These are phyloP conservation scores for Zalaria sp. DNA, from an alignment of 2,329 filamentous ascomycete species.

Conservation along the genomic window DNA sequence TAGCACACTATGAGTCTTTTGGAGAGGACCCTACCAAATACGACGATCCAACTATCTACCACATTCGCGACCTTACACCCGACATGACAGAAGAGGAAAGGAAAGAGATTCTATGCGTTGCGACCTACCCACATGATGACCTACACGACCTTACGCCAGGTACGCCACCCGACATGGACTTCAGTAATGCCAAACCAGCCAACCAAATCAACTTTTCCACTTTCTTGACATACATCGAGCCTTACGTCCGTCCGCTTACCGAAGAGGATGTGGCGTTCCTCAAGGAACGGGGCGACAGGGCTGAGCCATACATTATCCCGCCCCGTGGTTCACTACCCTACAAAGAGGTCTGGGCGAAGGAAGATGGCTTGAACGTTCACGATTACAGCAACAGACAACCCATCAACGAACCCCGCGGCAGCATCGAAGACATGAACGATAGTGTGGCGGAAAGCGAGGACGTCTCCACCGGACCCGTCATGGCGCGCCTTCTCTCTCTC, in stretches of 20 bases:
- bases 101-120: conserved; percentile 77
- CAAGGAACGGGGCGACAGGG: conserved; percentile 70
- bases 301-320: conserved; percentile 73
- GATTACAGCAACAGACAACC: conserved; percentile 54
- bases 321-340: conserved; percentile 76
- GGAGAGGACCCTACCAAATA: conserved; percentile 87
- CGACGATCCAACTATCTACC: conserved; percentile 81
- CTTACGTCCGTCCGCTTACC: conserved; percentile 75
- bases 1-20: conserved; percentile 66
- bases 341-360: conserved; percentile 82
- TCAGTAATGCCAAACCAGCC: conserved; percentile 81
- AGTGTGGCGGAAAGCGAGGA: conserved; percentile 78
- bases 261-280: conserved; percentile 93
- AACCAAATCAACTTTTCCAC: conserved; percentile 91
- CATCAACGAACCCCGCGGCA: conserved; percentile 71
- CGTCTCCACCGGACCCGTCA: conserved; percentile 74
- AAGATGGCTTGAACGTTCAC: conserved; percentile 68
- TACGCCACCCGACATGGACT: conserved; percentile 83
- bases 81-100: conserved; percentile 76
- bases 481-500: conserved; percentile 56
- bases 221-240: conserved; percentile 84
- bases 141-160: conserved; percentile 77
- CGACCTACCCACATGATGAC: conserved; percentile 66
- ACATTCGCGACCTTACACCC: conserved; percentile 62
- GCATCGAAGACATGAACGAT: conserved; percentile 75